Conservation (phyloP, 2,329 filamentous ascomycete genomes). For the Phialophora expanda region DNA sequence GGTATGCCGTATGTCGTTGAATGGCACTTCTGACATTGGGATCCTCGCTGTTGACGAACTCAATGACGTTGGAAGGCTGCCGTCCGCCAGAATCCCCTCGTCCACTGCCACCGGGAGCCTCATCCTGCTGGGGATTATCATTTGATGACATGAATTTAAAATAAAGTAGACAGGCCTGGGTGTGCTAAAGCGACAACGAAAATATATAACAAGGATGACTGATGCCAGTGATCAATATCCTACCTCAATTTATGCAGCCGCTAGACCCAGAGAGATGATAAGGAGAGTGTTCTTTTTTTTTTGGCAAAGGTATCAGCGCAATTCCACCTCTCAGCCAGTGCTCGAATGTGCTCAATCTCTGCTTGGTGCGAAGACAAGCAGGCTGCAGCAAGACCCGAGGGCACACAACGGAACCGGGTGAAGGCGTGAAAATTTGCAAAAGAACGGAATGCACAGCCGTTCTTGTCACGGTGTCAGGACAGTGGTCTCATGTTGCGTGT, state of each 20-base stretch:
- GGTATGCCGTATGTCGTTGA: constrained; percentile 38
- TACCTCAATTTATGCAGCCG: constrained; percentile 4
- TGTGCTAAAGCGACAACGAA: constrained; percentile 5
- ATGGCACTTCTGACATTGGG: constrained; percentile 39
- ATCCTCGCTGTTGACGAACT: constrained; percentile 38
- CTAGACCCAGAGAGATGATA: not conserved
- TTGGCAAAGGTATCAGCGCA: not conserved
- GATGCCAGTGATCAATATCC: constrained; percentile 4
- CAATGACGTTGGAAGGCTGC: constrained; percentile 29
- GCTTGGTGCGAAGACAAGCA: not conserved
- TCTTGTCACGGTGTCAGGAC: not conserved
- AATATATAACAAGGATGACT: not conserved
- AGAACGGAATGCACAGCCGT: not conserved
- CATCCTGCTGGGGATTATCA: constrained; percentile 26
- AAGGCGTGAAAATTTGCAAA: constrained; percentile 1
- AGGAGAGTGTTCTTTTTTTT: not conserved
- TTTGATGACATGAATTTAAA: constrained; percentile 30
- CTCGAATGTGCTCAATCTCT: not conserved
- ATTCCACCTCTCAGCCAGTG: not conserved
- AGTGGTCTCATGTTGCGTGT: not conserved
- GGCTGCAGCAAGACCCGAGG: not conserved
- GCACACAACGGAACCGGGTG: not conserved
- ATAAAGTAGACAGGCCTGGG: not conserved
- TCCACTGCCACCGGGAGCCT: constrained; percentile 7
- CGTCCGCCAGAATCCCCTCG: constrained; percentile 17